Evolutionary conservation across 495 filamentous ascomycete genomes (phyloP).

Genomic region (Bombardia bombarda): DNA sequence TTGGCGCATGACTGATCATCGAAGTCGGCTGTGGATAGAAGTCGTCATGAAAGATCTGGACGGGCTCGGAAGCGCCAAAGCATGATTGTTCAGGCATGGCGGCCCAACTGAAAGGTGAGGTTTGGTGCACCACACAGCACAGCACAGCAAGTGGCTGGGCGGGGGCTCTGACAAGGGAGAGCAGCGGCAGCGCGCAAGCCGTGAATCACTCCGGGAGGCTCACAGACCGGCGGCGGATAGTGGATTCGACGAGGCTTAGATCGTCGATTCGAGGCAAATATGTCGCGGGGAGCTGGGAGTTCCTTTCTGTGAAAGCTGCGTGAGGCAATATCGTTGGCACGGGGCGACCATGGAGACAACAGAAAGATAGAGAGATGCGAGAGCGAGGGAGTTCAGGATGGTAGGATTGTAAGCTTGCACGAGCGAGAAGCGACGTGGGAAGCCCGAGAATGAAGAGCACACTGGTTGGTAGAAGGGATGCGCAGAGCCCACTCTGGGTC

Average conservation of each 20-base stretch:
- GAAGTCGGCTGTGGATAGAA: slow-evolving; percentile 37
- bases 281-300: no score
- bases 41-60: slow-evolving; percentile 59
- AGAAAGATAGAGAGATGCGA: no score
- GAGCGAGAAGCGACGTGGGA: slow-evolving; percentile 5
- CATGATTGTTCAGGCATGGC: slow-evolving; percentile 52
- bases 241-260: neutral
- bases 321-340: no score
- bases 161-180: slow-evolving; percentile 1
- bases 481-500: slow-evolving; percentile 4
- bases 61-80: slow-evolving; percentile 41
- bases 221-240: neutral
- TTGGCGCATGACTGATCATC: slow-evolving; percentile 44
- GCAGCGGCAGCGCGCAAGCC: neutral
- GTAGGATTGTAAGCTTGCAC: neutral
- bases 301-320: no score
- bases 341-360: no score
- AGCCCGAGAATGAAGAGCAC: slow-evolving; percentile 9
- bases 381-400: no score
- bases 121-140: neutral
- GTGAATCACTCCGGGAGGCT: neutral
- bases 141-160: no score
- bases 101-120: neutral
- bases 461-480: slow-evolving; percentile 5
- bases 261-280: neutral